Evolutionary conservation across 306 rosid genomes (phyloP).

Genomic region (Pterocarpus santalinus): DNA sequence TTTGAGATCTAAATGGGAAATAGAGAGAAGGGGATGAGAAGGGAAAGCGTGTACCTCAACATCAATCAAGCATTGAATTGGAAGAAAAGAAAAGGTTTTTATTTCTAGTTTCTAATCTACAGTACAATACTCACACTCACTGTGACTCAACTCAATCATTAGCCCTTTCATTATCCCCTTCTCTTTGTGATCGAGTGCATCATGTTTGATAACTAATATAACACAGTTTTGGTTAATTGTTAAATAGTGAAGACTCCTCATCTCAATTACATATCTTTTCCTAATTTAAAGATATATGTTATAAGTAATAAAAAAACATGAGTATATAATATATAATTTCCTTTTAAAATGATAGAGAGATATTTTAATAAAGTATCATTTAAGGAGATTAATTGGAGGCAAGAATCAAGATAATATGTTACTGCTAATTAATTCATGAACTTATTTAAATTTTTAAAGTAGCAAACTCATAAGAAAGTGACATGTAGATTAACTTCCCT

Average conservation of each 20-base stretch:
- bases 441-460: too few relatives aligned
- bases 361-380: too few relatives aligned
- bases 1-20: slow-evolving; percentile 52
- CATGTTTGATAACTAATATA: background rate
- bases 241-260: background rate
- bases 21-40: slow-evolving; percentile 39
- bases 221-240: background rate
- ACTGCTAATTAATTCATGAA: too few relatives aligned
- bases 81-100: background rate
- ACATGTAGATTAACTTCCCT: too few relatives aligned
- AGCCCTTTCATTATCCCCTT: slow-evolving; percentile 20
- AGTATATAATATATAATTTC: too few relatives aligned
- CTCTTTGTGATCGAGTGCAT: background rate
- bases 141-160: slow-evolving; percentile 24
- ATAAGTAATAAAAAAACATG: too few relatives aligned
- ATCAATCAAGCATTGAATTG: slow-evolving; percentile 63
- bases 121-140: background rate
- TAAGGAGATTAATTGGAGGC: too few relatives aligned
- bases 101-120: background rate
- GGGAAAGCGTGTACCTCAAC: slow-evolving; percentile 54
- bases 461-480: too few relatives aligned
- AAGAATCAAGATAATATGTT: too few relatives aligned
- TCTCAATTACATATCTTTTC: too few relatives aligned
- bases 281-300: too few relatives aligned
- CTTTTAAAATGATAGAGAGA: too few relatives aligned